Evolutionary conservation across 2,329 filamentous ascomycete genomes (phyloP).

Genomic region (Verticillium zaregamsianum): DNA sequence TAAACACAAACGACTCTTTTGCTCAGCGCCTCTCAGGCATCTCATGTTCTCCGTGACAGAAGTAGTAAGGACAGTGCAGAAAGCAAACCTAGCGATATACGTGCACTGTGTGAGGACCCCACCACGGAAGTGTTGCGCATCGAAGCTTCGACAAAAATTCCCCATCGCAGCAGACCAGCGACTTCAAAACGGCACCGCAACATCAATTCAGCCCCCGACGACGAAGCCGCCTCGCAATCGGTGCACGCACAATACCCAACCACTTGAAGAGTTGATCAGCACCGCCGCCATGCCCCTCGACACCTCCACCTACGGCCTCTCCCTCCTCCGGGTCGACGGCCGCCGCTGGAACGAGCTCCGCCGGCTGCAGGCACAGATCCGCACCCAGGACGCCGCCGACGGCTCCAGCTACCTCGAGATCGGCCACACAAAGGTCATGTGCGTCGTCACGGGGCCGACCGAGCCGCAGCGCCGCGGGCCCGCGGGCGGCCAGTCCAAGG

Average conservation of each 20-base stretch:
- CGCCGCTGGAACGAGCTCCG: slow-evolving; percentile 97
- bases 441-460: slow-evolving; percentile 80
- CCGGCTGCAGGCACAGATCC: slow-evolving; percentile 81
- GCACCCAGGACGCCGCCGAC: slow-evolving; percentile 87
- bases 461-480: slow-evolving; percentile 48
- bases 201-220: neutral
- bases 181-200: neutral
- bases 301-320: slow-evolving; percentile 85
- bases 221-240: neutral
- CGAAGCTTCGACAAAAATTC: neutral
- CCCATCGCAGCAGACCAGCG: neutral
- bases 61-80: neutral
- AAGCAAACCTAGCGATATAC: neutral
- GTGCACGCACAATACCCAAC: neutral
- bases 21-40: neutral
- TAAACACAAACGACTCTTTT: neutral
- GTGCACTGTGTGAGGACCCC: neutral
- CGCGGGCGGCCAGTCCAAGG: slow-evolving; percentile 29
- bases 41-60: too few species aligned
- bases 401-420: slow-evolving; percentile 93
- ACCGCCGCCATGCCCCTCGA: slow-evolving; percentile 78
- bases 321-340: slow-evolving; percentile 76
- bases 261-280: neutral
- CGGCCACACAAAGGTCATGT: slow-evolving; percentile 96
- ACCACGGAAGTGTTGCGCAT: neutral